These are phyloP conservation scores for Draba incana DNA, from an alignment of 345 rosid genomes.

Conservation along the genomic window DNA sequence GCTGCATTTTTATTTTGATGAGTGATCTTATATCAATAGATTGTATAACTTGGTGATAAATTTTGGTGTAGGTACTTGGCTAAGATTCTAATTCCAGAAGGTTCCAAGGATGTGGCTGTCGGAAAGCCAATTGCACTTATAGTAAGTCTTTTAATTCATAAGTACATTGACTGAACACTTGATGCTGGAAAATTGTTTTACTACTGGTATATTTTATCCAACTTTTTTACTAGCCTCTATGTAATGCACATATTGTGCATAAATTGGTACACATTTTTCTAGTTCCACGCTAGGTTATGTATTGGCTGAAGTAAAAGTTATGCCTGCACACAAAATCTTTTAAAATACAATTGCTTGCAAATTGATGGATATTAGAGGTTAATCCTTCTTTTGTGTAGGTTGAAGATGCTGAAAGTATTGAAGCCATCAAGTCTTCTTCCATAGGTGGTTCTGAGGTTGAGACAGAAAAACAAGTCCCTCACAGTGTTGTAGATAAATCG, in stretches of 20 bases:
- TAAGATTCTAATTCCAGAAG: slow-evolving; percentile 47
- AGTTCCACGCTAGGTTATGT: slow-evolving; percentile 12
- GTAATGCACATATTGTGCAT: slow-evolving; percentile 16
- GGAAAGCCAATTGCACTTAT: slow-evolving; percentile 49
- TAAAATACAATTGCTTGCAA: slow-evolving; percentile 11
- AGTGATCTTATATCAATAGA: slow-evolving; percentile 17
- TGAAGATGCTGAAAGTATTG: slow-evolving; percentile 78
- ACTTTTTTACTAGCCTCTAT: slow-evolving; percentile 28
- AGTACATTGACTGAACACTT: slow-evolving; percentile 24
- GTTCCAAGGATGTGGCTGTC: slow-evolving; percentile 49
- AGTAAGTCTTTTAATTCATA: slow-evolving; percentile 39
- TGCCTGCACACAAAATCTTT: slow-evolving; percentile 10
- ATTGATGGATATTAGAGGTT: slow-evolving; percentile 29
- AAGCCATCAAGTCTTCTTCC: slow-evolving; percentile 63
- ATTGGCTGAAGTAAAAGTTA: slow-evolving; percentile 20
- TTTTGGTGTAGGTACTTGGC: slow-evolving; percentile 47
- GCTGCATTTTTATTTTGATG: slow-evolving; percentile 14
- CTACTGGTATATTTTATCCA: slow-evolving; percentile 5
- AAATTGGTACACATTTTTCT: slow-evolving; percentile 16
- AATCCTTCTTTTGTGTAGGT: slow-evolving; percentile 58
- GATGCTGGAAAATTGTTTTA: slow-evolving; percentile 8
- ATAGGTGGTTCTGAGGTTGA: slow-evolving; percentile 48
- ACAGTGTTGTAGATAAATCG: slow-evolving; percentile 50
- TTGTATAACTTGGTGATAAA: slow-evolving; percentile 20
- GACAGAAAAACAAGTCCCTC: slow-evolving; percentile 50